Base-by-base conservation (phyloP, 2,329 filamentous ascomycete genomes). In the Aureobasidium sp. region DNA sequence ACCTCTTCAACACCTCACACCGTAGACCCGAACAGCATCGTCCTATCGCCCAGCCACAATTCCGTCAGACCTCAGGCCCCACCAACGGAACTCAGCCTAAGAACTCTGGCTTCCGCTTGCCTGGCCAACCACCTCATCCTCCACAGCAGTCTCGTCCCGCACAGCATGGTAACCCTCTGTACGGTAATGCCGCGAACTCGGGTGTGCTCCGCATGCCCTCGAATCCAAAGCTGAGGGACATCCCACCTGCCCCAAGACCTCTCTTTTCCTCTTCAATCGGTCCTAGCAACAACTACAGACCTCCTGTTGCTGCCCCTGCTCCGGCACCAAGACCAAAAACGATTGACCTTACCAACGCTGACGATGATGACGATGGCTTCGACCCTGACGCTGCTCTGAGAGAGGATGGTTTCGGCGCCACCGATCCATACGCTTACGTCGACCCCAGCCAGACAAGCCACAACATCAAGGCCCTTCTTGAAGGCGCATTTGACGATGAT, bases 381-480 rank as follows among this genome's bases (percentile, higher is more conserved):
- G 61, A 81, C 61, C 78, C 78, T 3, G 79, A 81, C 66, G 74
- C 72, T 17, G 76, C 71, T 3, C 74, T 81, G 27, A 72, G 74
- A 15, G 73, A 79, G 37, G 76, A 80, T 32, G 71, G 73, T 5
- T 85, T 84, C 67, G 82, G 82, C 5, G 76, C 80, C 0, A 74
- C 78, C 17, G 84, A 86, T 66, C 78, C 81, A 12, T 78, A 79
- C 67, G 78, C 78, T 61, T 91, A 89, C 67, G 85, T 88, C 6
- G 88, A 92, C 66, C 84, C 87, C 0, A 78, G 79, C 63, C 87
- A 90, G 71, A 89, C 90, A 12, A 85, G 83, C 56, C 86, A 87
- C 51, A 89, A 93, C 67, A 81, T 94, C 66, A 94, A 94, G 72
- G 88, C 87, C 8, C 74, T 94, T n/a, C 79, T 94, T 1, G 90